phyloP scores from a whole-genome alignment of 257 asterid species.

The Salvia rosmarinus region DNA sequence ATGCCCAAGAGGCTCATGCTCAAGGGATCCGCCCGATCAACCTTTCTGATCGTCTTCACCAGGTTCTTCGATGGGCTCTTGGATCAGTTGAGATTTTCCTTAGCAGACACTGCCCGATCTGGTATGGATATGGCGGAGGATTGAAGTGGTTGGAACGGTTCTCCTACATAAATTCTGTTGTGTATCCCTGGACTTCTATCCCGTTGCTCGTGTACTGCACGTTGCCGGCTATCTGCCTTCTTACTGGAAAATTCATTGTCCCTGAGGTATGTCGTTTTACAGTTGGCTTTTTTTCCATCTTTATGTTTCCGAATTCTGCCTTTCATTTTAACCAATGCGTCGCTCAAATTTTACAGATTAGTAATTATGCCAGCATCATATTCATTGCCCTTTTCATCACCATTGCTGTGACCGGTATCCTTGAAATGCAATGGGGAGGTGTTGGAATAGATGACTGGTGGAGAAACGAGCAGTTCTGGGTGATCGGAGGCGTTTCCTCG shows the following conservation, averaged over 20 bases:
- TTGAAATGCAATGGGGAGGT: constrained; percentile 98
- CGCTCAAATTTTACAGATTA: constrained; percentile 58
- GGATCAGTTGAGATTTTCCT: constrained; percentile 92
- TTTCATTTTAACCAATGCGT: constrained; percentile 21
- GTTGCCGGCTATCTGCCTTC: constrained; percentile 91
- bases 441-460: constrained; percentile 93
- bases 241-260: constrained; percentile 85
- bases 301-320: background rate
- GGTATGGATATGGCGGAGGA: constrained; percentile 97
- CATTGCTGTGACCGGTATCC: constrained; percentile 78
- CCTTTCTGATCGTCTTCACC: constrained; percentile 93
- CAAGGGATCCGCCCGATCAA: constrained; percentile 92
- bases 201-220: constrained; percentile 88
- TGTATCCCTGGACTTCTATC: constrained; percentile 88
- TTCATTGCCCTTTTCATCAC: constrained; percentile 81
- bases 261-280: constrained; percentile 63
- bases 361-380: constrained; percentile 77
- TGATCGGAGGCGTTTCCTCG: constrained; percentile 82
- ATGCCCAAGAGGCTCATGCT: constrained; percentile 81
- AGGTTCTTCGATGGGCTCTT: constrained; percentile 95
- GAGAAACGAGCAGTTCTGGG: constrained; percentile 99
- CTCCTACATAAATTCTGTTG: constrained; percentile 84
- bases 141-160: constrained; percentile 75
- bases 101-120: constrained; percentile 89
- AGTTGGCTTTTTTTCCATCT: background rate